Conservation (phyloP, 1,139 yeast genomes). For the Debaryomyces nepalensis region DNA sequence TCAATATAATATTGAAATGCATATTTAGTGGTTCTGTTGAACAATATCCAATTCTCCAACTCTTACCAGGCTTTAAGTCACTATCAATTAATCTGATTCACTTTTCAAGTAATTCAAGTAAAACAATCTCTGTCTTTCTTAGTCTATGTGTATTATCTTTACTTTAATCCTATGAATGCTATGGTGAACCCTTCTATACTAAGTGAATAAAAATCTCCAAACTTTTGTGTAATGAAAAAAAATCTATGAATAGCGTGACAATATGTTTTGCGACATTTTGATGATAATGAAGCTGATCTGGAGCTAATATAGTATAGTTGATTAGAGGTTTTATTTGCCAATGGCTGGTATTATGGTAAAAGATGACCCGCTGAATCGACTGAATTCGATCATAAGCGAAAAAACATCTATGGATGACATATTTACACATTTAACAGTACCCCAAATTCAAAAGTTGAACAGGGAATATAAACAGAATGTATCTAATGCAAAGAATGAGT, state of each 20-base stretch:
- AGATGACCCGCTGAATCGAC: neutral
- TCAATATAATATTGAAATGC: conserved; percentile 9
- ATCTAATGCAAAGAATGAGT: conserved; percentile 39
- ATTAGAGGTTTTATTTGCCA: neutral
- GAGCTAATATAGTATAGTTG: neutral
- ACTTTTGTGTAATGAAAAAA: conserved; percentile 6
- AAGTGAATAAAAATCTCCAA: neutral
- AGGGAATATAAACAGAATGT: conserved; percentile 33
- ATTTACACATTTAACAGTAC: conserved; percentile 37
- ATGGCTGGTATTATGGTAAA: neutral
- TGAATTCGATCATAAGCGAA: conserved; percentile 7
- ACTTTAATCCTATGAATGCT: neutral
- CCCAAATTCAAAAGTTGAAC: conserved; percentile 40
- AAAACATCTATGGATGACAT: conserved; percentile 38
- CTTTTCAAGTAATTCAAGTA: neutral
- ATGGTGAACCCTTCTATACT: neutral
- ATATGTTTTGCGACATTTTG: conserved; percentile 5
- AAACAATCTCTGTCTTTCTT: neutral
- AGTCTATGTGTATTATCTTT: neutral
- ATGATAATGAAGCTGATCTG: neutral
- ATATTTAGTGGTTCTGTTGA: conserved; percentile 1
- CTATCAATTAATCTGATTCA: neutral
- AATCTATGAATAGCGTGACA: conserved; percentile 5
- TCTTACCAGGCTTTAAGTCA: neutral
- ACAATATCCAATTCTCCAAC: neutral